Conservation (phyloP, 345 rosid species). For the Clarkia xantiana region DNA sequence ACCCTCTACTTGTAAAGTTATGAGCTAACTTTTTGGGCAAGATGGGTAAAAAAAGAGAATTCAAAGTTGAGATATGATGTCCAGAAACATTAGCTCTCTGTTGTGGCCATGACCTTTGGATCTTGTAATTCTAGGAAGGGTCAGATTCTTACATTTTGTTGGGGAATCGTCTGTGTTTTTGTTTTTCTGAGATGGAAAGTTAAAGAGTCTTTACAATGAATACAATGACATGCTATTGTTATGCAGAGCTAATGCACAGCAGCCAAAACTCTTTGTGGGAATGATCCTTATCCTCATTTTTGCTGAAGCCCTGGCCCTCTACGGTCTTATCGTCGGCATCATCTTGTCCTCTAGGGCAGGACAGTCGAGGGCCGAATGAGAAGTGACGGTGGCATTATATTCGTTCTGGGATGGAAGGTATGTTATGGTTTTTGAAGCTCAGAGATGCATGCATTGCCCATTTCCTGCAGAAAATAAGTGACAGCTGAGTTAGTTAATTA, state of each 20-base stretch:
- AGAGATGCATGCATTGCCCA: neutral
- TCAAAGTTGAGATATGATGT: no score
- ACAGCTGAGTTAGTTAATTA: no score
- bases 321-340: conserved; percentile 37
- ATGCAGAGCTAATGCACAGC: conserved; percentile 36
- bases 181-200: neutral
- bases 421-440: neutral
- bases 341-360: conserved; percentile 41
- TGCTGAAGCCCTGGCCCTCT: conserved; percentile 33
- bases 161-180: neutral
- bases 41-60: no score
- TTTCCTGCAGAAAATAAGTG: no score
- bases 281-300: conserved; percentile 40
- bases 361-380: conserved; percentile 39
- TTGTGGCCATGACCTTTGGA: no score
- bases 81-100: no score
- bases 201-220: no score
- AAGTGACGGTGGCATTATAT: neutral
- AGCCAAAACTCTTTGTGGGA: conserved; percentile 37
- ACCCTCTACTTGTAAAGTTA: no score
- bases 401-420: neutral
- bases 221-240: no score
- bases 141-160: neutral
- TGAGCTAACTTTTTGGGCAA: no score
- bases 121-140: no score